Percentiles rank a stretch among this genome's conserved stretches.
These are phyloP conservation scores for Dactylis glomerata DNA, from an alignment of 176 grass and related monocot species.

Conservation along the genomic window DNA sequence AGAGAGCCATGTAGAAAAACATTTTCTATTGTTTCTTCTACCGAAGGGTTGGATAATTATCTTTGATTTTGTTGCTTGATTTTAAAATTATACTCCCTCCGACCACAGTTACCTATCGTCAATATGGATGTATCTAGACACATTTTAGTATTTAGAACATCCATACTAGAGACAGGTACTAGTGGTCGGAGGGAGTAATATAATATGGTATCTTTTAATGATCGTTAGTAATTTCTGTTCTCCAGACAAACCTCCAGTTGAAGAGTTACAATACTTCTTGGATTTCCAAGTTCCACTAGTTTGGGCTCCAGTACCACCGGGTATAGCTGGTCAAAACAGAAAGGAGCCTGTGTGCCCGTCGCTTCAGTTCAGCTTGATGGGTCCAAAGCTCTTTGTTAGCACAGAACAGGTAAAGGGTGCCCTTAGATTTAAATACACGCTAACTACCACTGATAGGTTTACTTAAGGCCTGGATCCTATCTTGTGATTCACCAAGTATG, in stretches of 20 bases:
- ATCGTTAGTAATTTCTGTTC: slow-evolving; percentile 23
- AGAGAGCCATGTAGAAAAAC: neutral
- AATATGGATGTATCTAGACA: too few species aligned
- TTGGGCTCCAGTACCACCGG: slow-evolving; percentile 82
- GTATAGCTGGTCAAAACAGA: slow-evolving; percentile 80
- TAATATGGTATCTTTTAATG: slow-evolving; percentile 17
- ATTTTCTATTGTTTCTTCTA: slow-evolving; percentile 4
- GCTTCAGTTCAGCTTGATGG: slow-evolving; percentile 97
- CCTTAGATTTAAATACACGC: neutral
- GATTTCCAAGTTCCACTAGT: slow-evolving; percentile 86
- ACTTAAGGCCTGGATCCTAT: slow-evolving; percentile 5
- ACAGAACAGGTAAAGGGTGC: slow-evolving; percentile 80
- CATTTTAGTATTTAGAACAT: too few species aligned
- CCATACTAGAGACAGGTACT: too few species aligned
- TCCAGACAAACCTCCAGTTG: slow-evolving; percentile 94
- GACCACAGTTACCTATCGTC: too few species aligned
- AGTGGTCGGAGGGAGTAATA: too few species aligned
- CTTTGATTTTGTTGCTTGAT: neutral
- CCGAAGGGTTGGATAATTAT: neutral
- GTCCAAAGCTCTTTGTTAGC: slow-evolving; percentile 90
- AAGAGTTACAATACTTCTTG: slow-evolving; percentile 98
- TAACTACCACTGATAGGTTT: neutral
- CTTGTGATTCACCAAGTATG: neutral
- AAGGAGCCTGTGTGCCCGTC: slow-evolving; percentile 93
- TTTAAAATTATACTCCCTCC: neutral